A percentile compares a stretch with the other conserved stretches of the same genome.
Conservation (phyloP, 805 yeast species). For the Myxozyma geophila region DNA sequence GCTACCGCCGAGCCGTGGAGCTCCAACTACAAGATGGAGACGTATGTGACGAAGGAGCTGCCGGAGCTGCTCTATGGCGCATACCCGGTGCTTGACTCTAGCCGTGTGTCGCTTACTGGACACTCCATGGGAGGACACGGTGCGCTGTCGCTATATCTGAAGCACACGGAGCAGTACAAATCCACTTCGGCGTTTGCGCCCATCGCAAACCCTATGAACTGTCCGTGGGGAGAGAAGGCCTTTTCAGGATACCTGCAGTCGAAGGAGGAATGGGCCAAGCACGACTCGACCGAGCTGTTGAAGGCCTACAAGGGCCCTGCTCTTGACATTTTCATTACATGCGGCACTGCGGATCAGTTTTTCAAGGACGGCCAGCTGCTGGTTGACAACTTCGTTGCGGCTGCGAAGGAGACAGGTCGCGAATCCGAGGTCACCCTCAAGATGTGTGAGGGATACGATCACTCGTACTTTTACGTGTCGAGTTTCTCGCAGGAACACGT, state of each 20-base stretch:
- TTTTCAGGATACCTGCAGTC: slow-evolving; percentile 77
- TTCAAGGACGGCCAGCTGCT: slow-evolving; percentile 65
- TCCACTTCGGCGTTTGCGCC: slow-evolving; percentile 92
- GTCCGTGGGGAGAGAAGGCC: slow-evolving; percentile 89
- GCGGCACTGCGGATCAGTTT: slow-evolving; percentile 80
- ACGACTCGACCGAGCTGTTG: slow-evolving; percentile 85
- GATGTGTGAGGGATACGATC: slow-evolving; percentile 84
- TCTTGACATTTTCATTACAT: slow-evolving; percentile 76
- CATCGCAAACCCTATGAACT: slow-evolving; percentile 73
- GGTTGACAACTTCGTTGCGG: slow-evolving; percentile 71
- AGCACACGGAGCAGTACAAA: slow-evolving; percentile 71
- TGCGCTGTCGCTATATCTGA: slow-evolving; percentile 71
- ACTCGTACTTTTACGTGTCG: slow-evolving; percentile 83
- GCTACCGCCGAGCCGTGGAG: slow-evolving; percentile 76
- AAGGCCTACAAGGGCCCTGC: slow-evolving; percentile 57
- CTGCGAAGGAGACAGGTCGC: slow-evolving; percentile 59
- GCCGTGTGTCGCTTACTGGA: slow-evolving; percentile 78
- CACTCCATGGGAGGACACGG: slow-evolving; percentile 99
- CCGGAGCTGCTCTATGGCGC: slow-evolving; percentile 55
- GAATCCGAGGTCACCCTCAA: slow-evolving; percentile 66
- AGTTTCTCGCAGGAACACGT: slow-evolving; percentile 83
- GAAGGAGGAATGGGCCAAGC: slow-evolving; percentile 65
- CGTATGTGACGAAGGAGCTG: slow-evolving; percentile 77
- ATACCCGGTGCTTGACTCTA: slow-evolving; percentile 55
- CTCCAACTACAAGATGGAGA: slow-evolving; percentile 80